These are phyloP conservation scores for Metarhizium anisopliae DNA, from an alignment of 2,329 filamentous ascomycete species.

Conservation along the genomic window DNA sequence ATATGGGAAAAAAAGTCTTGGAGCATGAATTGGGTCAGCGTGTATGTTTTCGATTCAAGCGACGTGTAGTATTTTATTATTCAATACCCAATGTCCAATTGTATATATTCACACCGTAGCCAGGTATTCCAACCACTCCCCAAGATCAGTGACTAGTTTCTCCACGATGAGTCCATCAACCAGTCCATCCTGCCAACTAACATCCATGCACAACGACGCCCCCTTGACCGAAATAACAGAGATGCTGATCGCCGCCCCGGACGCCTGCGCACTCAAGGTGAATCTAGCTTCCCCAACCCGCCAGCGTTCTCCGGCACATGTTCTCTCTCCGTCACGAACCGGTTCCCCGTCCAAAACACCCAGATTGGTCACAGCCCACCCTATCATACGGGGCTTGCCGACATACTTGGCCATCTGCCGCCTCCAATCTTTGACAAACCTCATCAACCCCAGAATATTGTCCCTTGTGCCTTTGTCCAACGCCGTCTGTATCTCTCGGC, in stretches of 20 bases:
- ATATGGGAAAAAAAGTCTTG: not conserved
- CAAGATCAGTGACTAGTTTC: constrained; percentile 8
- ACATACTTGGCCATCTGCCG: constrained; percentile 9
- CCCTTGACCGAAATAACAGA: constrained; percentile 14
- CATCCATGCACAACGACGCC: constrained; percentile 14
- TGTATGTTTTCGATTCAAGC: not conserved
- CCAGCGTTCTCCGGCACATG: constrained; percentile 8
- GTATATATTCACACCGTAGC: not conserved
- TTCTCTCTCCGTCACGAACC: too few species aligned
- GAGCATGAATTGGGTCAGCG: not conserved
- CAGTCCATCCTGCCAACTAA: constrained; percentile 14
- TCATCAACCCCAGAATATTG: constrained; percentile 15
- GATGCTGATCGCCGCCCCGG: constrained; percentile 13
- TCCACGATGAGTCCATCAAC: constrained; percentile 7
- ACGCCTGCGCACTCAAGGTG: constrained; percentile 12
- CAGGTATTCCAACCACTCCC: not conserved
- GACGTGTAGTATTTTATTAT: not conserved
- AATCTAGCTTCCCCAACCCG: constrained; percentile 13
- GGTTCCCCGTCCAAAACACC: not conserved
- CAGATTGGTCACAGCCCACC: not conserved
- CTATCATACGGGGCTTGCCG: not conserved
- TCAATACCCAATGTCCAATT: not conserved
- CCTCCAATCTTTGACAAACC: constrained; percentile 16
- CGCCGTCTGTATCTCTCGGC: constrained; percentile 5
- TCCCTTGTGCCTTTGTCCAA: constrained; percentile 15